phyloP scores from a whole-genome alignment of 352 stramenopile species.

The Achlya hypogyna region DNA sequence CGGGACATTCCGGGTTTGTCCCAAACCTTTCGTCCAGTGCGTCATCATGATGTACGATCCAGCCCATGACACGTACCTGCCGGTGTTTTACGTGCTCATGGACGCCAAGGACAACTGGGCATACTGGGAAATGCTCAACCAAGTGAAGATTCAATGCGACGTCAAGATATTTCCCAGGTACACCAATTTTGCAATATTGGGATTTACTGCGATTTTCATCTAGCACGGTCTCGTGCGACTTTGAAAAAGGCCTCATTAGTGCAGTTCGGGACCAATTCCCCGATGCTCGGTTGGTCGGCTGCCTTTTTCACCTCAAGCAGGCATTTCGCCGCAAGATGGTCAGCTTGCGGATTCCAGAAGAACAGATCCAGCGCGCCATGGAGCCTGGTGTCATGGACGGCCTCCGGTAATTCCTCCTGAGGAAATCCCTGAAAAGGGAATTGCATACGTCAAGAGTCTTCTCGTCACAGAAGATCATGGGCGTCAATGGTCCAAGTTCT shows the following conservation, averaged over 20 bases:
- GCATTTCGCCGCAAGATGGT: constrained; percentile 18
- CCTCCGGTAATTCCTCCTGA: not conserved
- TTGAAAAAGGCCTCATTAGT: constrained; percentile 11
- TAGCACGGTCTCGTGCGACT: not conserved
- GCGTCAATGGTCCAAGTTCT: constrained; percentile 11
- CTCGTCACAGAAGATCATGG: not conserved
- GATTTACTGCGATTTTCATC: constrained; percentile 24
- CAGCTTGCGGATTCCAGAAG: constrained; percentile 6
- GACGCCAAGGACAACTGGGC: constrained; percentile 8
- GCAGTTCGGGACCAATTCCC: constrained; percentile 19
- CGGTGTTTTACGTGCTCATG: constrained; percentile 17
- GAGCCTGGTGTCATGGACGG: not conserved
- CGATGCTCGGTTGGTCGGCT: not conserved
- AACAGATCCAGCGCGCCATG: not conserved
- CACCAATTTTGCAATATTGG: not conserved
- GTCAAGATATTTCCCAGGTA: constrained; percentile 5
- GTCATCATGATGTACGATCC: constrained; percentile 21
- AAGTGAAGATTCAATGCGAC: not conserved
- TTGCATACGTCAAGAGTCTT: not conserved
- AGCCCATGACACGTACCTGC: not conserved
- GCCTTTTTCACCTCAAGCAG: constrained; percentile 28
- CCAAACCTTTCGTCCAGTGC: constrained; percentile 20
- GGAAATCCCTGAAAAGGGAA: not conserved
- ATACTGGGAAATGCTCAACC: constrained; percentile 19
- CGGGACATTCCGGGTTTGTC: constrained; percentile 20